phyloP scores from a whole-genome alignment of 257 asterid genomes.

The Jasminum sambac region DNA sequence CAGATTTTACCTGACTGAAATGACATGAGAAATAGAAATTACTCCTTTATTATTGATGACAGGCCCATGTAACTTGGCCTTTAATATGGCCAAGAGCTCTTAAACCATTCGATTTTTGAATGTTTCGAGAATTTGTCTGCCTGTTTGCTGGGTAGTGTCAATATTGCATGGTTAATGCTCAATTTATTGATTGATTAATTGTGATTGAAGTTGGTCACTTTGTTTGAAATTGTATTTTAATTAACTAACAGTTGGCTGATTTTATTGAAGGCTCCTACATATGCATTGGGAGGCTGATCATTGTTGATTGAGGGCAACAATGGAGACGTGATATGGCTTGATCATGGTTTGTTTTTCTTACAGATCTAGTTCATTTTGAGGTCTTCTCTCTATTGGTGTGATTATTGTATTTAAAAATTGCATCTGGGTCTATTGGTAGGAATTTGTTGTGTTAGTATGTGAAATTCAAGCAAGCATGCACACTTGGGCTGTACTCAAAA shows the following conservation, averaged over 20 bases:
- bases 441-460: background rate
- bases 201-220: background rate
- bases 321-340: conserved; percentile 28
- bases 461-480: background rate
- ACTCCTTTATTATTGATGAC: background rate
- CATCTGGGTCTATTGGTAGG: background rate
- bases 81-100: background rate
- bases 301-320: conserved; percentile 26
- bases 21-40: background rate
- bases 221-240: conserved; percentile 4
- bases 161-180: conserved; percentile 12
- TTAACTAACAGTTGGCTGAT: conserved; percentile 20
- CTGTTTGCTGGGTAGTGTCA: background rate
- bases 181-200: conserved; percentile 6
- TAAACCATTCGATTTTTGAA: background rate
- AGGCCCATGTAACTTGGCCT: background rate
- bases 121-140: background rate
- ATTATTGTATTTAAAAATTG: conserved; percentile 1
- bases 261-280: conserved; percentile 59
- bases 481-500: background rate
- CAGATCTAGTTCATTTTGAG: conserved; percentile 1
- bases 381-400: background rate
- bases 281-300: conserved; percentile 70
- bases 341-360: conserved; percentile 24
- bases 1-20: background rate